A percentile compares a stretch with the other conserved stretches of the same genome.
Evolutionary conservation across 2,329 filamentous ascomycete genomes (phyloP).

Genomic region (Aureobasidium sp.): DNA sequence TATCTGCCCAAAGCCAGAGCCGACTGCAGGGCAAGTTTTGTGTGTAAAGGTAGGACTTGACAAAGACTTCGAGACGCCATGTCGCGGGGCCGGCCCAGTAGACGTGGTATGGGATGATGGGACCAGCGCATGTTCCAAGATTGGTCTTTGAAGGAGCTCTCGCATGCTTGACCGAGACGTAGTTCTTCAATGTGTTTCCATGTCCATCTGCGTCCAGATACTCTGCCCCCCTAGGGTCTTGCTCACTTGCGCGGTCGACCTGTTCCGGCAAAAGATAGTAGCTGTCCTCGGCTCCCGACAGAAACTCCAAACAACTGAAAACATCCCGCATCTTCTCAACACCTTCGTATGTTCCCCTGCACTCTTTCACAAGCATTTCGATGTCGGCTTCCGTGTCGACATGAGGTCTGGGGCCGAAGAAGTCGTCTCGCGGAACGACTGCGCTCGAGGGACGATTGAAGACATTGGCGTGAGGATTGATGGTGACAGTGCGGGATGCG

Average conservation of each 20-base stretch:
- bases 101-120: constrained; percentile 48
- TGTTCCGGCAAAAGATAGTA: constrained; percentile 42
- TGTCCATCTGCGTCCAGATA: constrained; percentile 36
- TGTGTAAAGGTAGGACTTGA: constrained; percentile 50
- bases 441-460: constrained; percentile 46
- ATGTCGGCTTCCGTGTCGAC: constrained; percentile 47
- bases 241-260: constrained; percentile 32
- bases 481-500: constrained; percentile 35
- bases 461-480: constrained; percentile 46
- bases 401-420: constrained; percentile 42
- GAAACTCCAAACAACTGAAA: constrained; percentile 44
- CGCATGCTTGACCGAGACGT: constrained; percentile 30
- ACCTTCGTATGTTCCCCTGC: constrained; percentile 44
- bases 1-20: constrained; percentile 48
- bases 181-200: constrained; percentile 31
- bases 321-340: constrained; percentile 49
- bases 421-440: constrained; percentile 45
- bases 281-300: constrained; percentile 40
- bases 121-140: constrained; percentile 45
- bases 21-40: constrained; percentile 49
- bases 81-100: constrained; percentile 52
- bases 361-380: constrained; percentile 44
- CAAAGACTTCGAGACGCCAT: constrained; percentile 49
- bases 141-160: constrained; percentile 31
- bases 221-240: constrained; percentile 36